These are phyloP conservation scores for Phoma herbarum DNA, from an alignment of 2,329 filamentous ascomycete genomes.

Conservation along the genomic window DNA sequence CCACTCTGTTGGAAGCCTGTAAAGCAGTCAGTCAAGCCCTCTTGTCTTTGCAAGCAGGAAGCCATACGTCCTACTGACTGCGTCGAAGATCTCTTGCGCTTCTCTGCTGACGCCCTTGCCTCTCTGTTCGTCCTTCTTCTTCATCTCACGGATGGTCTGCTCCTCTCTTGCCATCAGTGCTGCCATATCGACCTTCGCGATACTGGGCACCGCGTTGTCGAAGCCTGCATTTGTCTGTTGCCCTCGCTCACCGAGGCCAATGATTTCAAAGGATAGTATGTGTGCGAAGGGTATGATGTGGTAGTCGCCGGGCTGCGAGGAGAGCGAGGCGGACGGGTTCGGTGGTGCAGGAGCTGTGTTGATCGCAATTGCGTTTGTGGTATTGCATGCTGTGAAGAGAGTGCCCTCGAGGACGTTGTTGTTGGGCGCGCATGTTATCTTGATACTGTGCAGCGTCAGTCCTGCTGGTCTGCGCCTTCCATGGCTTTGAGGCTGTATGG, in stretches of 20 bases:
- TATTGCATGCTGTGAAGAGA: slow-evolving; percentile 68
- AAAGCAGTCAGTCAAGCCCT: slow-evolving; percentile 16
- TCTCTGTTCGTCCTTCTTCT: slow-evolving; percentile 65
- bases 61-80: slow-evolving; percentile 64
- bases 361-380: slow-evolving; percentile 69
- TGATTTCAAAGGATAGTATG: slow-evolving; percentile 65
- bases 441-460: slow-evolving; percentile 58
- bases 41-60: neutral
- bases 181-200: slow-evolving; percentile 63
- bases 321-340: slow-evolving; percentile 52
- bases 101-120: slow-evolving; percentile 69
- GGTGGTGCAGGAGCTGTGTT: slow-evolving; percentile 61
- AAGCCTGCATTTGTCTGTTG: slow-evolving; percentile 53
- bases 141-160: slow-evolving; percentile 63
- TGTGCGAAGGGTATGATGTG: slow-evolving; percentile 68
- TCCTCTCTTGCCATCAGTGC: slow-evolving; percentile 65
- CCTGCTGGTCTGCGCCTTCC: neutral
- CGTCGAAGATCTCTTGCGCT: slow-evolving; percentile 71
- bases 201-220: slow-evolving; percentile 54
- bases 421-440: slow-evolving; percentile 63
- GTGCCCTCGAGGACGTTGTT: slow-evolving; percentile 66
- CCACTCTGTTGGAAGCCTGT: slow-evolving; percentile 65
- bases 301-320: slow-evolving; percentile 62
- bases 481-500: slow-evolving; percentile 3
- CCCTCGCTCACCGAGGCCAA: slow-evolving; percentile 51